Conservation (phyloP, 1,284 basidiomycete species). For the Hypsizygus ulmarius region DNA sequence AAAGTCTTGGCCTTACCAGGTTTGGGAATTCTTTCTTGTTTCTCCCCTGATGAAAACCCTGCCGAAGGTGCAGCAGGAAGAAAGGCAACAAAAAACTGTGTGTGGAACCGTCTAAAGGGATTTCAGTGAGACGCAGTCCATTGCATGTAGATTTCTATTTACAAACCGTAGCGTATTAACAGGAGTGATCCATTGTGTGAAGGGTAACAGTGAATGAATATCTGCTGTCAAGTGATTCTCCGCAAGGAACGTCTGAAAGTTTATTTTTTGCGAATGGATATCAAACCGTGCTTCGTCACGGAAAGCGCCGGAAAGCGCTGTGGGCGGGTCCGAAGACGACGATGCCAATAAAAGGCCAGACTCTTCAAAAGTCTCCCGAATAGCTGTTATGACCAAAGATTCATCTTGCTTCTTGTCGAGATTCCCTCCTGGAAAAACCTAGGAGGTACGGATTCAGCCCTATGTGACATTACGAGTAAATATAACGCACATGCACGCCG, state of each 20-base stretch:
- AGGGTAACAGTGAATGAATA: slow-evolving; percentile 49
- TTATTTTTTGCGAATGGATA: slow-evolving; percentile 49
- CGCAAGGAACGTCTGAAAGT: slow-evolving; percentile 54
- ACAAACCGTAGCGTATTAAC: slow-evolving; percentile 46
- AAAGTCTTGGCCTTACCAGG: slow-evolving; percentile 34
- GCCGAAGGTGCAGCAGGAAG: slow-evolving; percentile 42
- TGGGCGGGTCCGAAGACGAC: slow-evolving; percentile 21
- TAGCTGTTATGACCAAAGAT: slow-evolving; percentile 57
- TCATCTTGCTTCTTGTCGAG: slow-evolving; percentile 57
- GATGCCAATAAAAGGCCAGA: slow-evolving; percentile 65
- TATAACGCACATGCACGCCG: slow-evolving; percentile 56
- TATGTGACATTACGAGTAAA: neutral
- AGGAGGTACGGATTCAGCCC: neutral
- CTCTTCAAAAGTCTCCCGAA: slow-evolving; percentile 74
- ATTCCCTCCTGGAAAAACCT: slow-evolving; percentile 78
- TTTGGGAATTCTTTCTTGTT: slow-evolving; percentile 57
- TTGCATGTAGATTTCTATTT: neutral
- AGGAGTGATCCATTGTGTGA: slow-evolving; percentile 73
- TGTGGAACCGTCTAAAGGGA: slow-evolving; percentile 56
- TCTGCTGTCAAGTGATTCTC: slow-evolving; percentile 44
- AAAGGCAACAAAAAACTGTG: slow-evolving; percentile 65
- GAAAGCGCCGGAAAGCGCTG: slow-evolving; percentile 31
- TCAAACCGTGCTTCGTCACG: slow-evolving; percentile 54
- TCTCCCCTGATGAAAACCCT: slow-evolving; percentile 50
- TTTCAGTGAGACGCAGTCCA: neutral